A percentile compares a stretch with the other conserved stretches of the same genome.
phyloP scores from a whole-genome alignment of 1,284 basidiomycete species.

The Agroathelia rolfsii region DNA sequence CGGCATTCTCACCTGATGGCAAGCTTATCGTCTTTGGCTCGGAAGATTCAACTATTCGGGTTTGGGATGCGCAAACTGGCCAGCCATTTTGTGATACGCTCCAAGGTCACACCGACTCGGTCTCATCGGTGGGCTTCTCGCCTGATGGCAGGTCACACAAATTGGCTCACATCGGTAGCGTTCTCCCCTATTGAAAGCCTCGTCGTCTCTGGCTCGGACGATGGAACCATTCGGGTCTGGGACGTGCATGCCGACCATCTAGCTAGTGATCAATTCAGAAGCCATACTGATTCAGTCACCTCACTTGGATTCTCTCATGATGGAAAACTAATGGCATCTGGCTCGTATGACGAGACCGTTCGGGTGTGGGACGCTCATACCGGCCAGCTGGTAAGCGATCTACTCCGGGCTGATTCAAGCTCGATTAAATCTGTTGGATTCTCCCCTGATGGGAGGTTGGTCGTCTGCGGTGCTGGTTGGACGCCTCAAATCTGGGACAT shows the following conservation, averaged over 20 bases:
- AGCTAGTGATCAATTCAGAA: slow-evolving; percentile 1
- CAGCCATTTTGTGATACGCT: too few species aligned
- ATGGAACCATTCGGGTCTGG: slow-evolving; percentile 8
- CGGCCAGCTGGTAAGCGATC: too few species aligned
- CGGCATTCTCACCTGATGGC: too few species aligned
- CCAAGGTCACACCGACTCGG: slow-evolving; percentile 4
- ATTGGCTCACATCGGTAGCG: slow-evolving; percentile 7
- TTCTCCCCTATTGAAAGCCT: slow-evolving; percentile 12
- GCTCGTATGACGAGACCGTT: slow-evolving; percentile 8
- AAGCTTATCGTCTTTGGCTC: slow-evolving; percentile 9
- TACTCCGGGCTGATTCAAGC: too few species aligned
- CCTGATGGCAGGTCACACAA: slow-evolving; percentile 6
- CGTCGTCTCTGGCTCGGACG: slow-evolving; percentile 13
- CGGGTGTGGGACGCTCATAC: slow-evolving; percentile 10
- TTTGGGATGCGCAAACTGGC: slow-evolving; percentile 8
- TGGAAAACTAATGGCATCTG: slow-evolving; percentile 7
- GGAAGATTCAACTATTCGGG: slow-evolving; percentile 3
- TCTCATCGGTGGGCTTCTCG: neutral
- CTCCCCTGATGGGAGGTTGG: too few species aligned
- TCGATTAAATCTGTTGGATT: too few species aligned
- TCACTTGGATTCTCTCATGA: slow-evolving; percentile 9
- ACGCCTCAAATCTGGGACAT: neutral
- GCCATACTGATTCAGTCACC: slow-evolving; percentile 2
- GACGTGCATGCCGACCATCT: slow-evolving; percentile 4
- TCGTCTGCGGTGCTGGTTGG: slow-evolving; percentile 7